Evolutionary conservation across 1,139 yeast species (phyloP).

Genomic region (Magnusiomyces tetraspermus): DNA sequence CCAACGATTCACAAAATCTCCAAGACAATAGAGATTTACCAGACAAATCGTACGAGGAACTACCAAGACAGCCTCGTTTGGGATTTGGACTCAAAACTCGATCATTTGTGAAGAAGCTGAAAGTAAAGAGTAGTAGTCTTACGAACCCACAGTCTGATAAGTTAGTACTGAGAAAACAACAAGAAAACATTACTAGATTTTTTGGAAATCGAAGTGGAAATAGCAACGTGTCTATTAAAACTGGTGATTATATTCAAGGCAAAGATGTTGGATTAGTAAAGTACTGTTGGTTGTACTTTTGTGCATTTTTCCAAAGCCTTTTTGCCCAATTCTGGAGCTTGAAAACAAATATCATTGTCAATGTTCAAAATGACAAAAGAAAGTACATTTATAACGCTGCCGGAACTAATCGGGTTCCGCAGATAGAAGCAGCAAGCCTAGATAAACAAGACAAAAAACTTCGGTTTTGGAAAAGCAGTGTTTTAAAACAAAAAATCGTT

Average conservation of each 20-base stretch:
- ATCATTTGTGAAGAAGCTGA: not conserved
- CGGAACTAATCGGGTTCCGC: not conserved
- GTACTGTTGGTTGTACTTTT: not conserved
- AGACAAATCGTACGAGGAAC: too few relatives aligned
- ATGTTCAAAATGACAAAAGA: not conserved
- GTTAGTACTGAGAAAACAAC: not conserved
- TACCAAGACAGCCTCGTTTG: not conserved
- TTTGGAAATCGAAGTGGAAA: too few relatives aligned
- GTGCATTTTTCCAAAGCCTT: not conserved
- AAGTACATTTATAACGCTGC: not conserved
- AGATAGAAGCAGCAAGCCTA: not conserved
- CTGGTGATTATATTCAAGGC: not conserved
- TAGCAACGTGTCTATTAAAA: not conserved
- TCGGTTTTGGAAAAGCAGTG: not conserved
- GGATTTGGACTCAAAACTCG: not conserved
- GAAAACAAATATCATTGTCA: not conserved
- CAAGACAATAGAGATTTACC: too few relatives aligned
- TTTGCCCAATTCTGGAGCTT: not conserved
- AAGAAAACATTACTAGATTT: not conserved
- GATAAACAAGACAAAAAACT: not conserved
- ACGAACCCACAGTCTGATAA: not conserved
- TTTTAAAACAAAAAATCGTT: not conserved
- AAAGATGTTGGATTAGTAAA: not conserved
- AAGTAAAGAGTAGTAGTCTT: not conserved
- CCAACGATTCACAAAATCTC: too few relatives aligned